Conservation (phyloP, 2,329 filamentous ascomycete genomes). For the Aspergillus sp. region DNA sequence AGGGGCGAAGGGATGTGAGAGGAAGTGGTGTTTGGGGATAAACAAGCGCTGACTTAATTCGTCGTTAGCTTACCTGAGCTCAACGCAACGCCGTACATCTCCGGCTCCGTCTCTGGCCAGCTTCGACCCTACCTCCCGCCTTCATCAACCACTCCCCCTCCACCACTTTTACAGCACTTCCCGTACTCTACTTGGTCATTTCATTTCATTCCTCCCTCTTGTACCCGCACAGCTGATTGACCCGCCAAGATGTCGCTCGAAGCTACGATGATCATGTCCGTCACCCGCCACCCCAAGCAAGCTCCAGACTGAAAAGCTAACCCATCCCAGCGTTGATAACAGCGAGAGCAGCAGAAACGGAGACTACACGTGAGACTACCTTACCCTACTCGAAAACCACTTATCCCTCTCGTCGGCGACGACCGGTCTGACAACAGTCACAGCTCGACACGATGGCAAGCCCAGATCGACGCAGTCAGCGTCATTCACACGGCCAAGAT, state of each 20-base stretch:
- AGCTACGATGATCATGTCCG: constrained; percentile 92
- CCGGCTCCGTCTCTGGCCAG: constrained; percentile 31
- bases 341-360: constrained; percentile 98
- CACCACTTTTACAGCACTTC: constrained; percentile 5
- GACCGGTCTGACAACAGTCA: constrained; percentile 37
- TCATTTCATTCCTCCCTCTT: constrained; percentile 9
- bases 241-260: constrained; percentile 87
- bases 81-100: constrained; percentile 23
- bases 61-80: constrained; percentile 23
- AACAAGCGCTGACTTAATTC: constrained; percentile 46
- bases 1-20: constrained; percentile 20
- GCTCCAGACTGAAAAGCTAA: constrained; percentile 22
- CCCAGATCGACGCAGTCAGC: constrained; percentile 92
- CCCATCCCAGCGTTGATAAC: constrained; percentile 77
- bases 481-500: constrained; percentile 96
- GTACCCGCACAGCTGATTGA: constrained; percentile 30
- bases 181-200: neutral
- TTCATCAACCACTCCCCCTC: constrained; percentile 15
- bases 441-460: constrained; percentile 91
- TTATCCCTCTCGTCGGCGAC: neutral
- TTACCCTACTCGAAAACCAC: neutral
- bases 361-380: constrained; percentile 68
- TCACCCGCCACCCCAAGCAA: constrained; percentile 21
- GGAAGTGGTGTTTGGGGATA: constrained; percentile 32
- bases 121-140: constrained; percentile 24